phyloP scores from a whole-genome alignment of 805 yeast species.

The Nakazawaea wickerhamii region DNA sequence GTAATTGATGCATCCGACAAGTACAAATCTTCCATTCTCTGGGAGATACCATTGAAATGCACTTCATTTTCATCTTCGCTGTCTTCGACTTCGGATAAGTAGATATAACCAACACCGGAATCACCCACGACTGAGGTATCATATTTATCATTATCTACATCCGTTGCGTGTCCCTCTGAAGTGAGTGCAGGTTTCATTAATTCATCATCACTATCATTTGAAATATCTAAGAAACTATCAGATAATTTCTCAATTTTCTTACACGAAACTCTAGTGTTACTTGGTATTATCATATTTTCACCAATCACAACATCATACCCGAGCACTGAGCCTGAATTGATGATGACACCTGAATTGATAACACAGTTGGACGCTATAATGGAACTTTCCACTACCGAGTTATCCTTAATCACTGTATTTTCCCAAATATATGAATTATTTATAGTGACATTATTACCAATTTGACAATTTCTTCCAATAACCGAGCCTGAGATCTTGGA shows the following conservation, averaged over 20 bases:
- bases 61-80: constrained; percentile 36
- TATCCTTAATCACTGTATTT: constrained; percentile 65
- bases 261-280: constrained; percentile 48
- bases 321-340: constrained; percentile 71
- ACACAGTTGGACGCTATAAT: constrained; percentile 65
- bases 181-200: background rate
- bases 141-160: constrained; percentile 9
- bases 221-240: constrained; percentile 21
- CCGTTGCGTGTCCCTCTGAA: background rate
- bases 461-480: constrained; percentile 79
- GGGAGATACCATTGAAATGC: constrained; percentile 36
- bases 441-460: constrained; percentile 72
- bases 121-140: constrained; percentile 37
- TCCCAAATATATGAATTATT: constrained; percentile 86
- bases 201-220: constrained; percentile 27
- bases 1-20: constrained; percentile 51
- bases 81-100: constrained; percentile 28
- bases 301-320: constrained; percentile 73
- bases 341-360: constrained; percentile 44
- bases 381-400: constrained; percentile 50
- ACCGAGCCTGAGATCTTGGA: constrained; percentile 62
- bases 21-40: constrained; percentile 38
- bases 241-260: constrained; percentile 31
- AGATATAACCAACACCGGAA: constrained; percentile 45
- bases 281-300: constrained; percentile 40